Evolutionary conservation across 225 moss, liverwort and hornwort genomes (phyloP).

Genomic region (Marchantia paleacea): DNA sequence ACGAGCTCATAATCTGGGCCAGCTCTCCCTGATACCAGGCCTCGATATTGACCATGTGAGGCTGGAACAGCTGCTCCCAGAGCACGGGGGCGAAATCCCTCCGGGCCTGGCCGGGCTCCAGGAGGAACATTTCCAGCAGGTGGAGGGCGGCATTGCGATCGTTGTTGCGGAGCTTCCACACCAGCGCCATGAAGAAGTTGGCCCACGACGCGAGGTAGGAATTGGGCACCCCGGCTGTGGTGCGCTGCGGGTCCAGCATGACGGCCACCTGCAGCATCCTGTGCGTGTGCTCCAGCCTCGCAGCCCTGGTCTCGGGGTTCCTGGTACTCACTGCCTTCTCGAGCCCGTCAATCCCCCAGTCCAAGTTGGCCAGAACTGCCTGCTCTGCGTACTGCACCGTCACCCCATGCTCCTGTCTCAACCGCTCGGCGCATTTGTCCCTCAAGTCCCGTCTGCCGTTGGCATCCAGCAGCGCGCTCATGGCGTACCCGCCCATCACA

Average conservation of each 20-base stretch:
- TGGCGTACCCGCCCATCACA: conserved; percentile 33
- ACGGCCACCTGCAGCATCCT: conserved; percentile 55
- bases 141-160: conserved; percentile 42
- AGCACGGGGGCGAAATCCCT: conserved; percentile 42
- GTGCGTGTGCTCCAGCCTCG: conserved; percentile 51
- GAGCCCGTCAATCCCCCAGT: conserved; percentile 58
- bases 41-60: conserved; percentile 55
- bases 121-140: conserved; percentile 50
- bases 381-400: conserved; percentile 49
- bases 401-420: conserved; percentile 42
- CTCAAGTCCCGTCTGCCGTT: conserved; percentile 31
- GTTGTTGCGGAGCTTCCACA: conserved; percentile 49
- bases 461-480: conserved; percentile 28
- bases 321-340: conserved; percentile 44
- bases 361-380: conserved; percentile 56
- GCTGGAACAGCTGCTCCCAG: conserved; percentile 54
- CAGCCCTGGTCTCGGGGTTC: conserved; percentile 42
- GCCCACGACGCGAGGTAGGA: conserved; percentile 52
- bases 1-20: conserved; percentile 32
- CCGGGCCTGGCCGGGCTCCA: conserved; percentile 47
- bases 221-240: conserved; percentile 49
- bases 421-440: conserved; percentile 37
- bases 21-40: conserved; percentile 48
- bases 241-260: conserved; percentile 41
- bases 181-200: conserved; percentile 48